Base-by-base conservation (phyloP, 768 basidiomycete genomes). In the Roridomyces roridus region DNA sequence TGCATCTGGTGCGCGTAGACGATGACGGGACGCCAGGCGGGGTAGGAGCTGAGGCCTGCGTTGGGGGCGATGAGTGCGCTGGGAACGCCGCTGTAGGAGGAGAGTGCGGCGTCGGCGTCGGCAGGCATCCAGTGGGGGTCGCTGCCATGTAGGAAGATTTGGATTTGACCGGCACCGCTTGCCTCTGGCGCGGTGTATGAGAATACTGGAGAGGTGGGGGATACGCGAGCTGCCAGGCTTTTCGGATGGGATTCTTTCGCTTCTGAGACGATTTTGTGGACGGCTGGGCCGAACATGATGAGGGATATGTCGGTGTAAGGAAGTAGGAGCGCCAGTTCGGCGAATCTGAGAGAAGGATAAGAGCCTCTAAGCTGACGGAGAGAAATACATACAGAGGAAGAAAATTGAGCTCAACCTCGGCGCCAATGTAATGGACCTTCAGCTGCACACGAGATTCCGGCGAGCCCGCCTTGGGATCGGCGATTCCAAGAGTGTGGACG, bases 381-480 rank as follows among this genome's bases (percentile, higher is more conserved):
- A 2, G 11, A 34, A 8, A 28, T 20, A 72, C 77, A 25, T 46
- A 80, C 79, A 77, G 39, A 26, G 78, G 79, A 26, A 79, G 64
- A 68, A 71, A 78, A 48, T 78, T 77, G 35, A 80, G 72, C 57
- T 80, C 77, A 12, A 72, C 71, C 63, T 77, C 79, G 10, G 72
- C 70, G 1, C 78, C 77, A 11, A 79, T 58, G 34, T 73, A 72
- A 37, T 80, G 77, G 6, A 79, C 37, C 34, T 64, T 45, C 24
- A 80, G 68, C 9, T 60, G 51, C 23, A 73, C 66, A 35, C 74
- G 70, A 3, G 53, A 45, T 2, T 66, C 31, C n/a, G 67, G 61
- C 12, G 29, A 24, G 6, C 53, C 61, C 17, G 54, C 55, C 36
- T 51, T 59, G 40, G 62, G 46, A 23, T 51, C 24, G 9, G 67